phyloP scores from a whole-genome alignment of 2,329 filamentous ascomycete species.

The Monascus ruber region DNA sequence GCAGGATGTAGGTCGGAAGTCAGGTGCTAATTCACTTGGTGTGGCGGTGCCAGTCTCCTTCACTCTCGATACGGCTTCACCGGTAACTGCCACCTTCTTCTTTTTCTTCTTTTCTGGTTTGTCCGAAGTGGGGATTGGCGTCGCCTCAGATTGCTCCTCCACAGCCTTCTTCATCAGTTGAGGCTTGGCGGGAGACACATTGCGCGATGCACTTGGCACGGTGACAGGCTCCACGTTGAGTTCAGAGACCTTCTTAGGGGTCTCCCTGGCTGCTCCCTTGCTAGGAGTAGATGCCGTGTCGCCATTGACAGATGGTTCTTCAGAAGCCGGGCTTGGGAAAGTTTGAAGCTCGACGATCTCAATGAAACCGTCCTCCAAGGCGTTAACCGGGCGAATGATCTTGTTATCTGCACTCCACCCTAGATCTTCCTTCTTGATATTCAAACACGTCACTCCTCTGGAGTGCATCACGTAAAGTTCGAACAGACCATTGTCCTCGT shows the following conservation, averaged over 20 bases:
- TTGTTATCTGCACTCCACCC: slow-evolving; percentile 89
- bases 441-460: slow-evolving; percentile 83
- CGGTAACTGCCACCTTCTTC: slow-evolving; percentile 33
- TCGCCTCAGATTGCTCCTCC: slow-evolving; percentile 21
- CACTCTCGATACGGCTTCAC: slow-evolving; percentile 39
- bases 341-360: slow-evolving; percentile 57
- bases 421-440: slow-evolving; percentile 76
- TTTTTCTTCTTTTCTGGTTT: slow-evolving; percentile 65
- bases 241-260: slow-evolving; percentile 30
- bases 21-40: slow-evolving; percentile 6
- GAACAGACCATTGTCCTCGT: slow-evolving; percentile 66
- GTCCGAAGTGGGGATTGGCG: slow-evolving; percentile 30
- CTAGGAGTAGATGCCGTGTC: slow-evolving; percentile 24
- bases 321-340: slow-evolving; percentile 30
- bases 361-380: slow-evolving; percentile 61
- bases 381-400: slow-evolving; percentile 67
- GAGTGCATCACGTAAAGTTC: slow-evolving; percentile 97
- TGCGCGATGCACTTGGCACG: slow-evolving; percentile 15
- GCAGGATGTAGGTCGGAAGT: slow-evolving; percentile 3
- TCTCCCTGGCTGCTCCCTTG: slow-evolving; percentile 30
- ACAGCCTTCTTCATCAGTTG: slow-evolving; percentile 29
- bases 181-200: slow-evolving; percentile 29
- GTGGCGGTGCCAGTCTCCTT: slow-evolving; percentile 17
- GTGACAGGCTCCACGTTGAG: slow-evolving; percentile 11
- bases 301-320: slow-evolving; percentile 36